A percentile compares a stretch with the other conserved stretches of the same genome.
Conservation (phyloP, 805 yeast genomes). For the Hanseniaspora nectarophila region DNA sequence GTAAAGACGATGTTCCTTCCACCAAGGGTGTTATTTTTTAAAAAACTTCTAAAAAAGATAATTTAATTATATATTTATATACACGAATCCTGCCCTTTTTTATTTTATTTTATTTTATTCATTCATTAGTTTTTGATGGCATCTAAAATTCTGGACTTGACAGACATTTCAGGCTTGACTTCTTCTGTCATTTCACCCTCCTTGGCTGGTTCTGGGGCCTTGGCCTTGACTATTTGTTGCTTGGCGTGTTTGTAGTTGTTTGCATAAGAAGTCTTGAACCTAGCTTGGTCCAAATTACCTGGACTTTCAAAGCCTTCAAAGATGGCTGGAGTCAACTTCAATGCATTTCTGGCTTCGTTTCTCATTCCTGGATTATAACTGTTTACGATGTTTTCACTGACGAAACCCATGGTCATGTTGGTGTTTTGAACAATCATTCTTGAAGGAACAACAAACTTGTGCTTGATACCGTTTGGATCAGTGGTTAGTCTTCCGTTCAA, state of each 20-base stretch:
- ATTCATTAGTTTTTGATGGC: constrained; percentile 1
- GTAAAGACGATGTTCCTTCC: constrained; percentile 83
- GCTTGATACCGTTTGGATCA: constrained; percentile 57
- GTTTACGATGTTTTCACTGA: constrained; percentile 50
- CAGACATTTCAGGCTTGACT: constrained; percentile 18
- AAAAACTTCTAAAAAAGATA: constrained; percentile 9
- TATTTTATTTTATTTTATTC: background rate
- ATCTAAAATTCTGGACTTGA: constrained; percentile 15
- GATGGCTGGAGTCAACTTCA: constrained; percentile 28
- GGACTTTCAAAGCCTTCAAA: background rate
- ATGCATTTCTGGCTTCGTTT: constrained; percentile 30
- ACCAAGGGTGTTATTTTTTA: constrained; percentile 87
- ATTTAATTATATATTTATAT: background rate
- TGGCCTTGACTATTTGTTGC: background rate
- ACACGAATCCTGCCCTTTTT: constrained; percentile 6
- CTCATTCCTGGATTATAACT: constrained; percentile 34
- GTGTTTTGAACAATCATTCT: constrained; percentile 40
- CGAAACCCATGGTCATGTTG: constrained; percentile 32
- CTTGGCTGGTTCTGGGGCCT: background rate
- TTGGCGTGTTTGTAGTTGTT: background rate
- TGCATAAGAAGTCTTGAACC: constrained; percentile 8
- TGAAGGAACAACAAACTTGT: constrained; percentile 51
- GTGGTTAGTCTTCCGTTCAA: constrained; percentile 56
- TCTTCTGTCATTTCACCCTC: constrained; percentile 12
- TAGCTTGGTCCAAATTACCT: background rate